Evolutionary conservation across 352 stramenopile genomes (phyloP), one percentile per base, ranked within the genome.

Genomic region (Globisporangium spiculum): DNA sequence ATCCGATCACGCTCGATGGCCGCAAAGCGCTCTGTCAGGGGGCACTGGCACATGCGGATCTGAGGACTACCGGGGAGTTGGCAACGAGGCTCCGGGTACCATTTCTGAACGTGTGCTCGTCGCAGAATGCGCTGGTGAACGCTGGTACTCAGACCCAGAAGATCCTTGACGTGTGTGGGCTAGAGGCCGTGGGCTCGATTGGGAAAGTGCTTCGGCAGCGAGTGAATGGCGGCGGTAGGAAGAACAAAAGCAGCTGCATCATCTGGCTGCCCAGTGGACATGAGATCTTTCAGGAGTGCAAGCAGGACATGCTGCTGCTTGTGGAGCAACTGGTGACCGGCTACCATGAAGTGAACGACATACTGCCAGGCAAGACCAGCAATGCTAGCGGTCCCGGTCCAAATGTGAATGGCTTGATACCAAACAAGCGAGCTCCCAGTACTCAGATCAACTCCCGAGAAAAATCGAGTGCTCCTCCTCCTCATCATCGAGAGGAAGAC

Each of bases 241-340:
- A 63, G 48, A 72, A 62, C 27, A 63, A 63, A 18, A 57, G 54
- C 68, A 85, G 73, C 36, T 88, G 76, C 66, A 71, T 90, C 18
- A 41, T 91, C 8, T 98, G 92, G 94, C 73, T 98, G 12, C 81
- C 94, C 54, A 84, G 90, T 12, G 96, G 96, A 8, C 96, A 98
- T 66, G 96, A 98, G 61, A 73, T 98, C 32, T 89, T 98, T 62
- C 96, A 98, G 72, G 96, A 99, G 66, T 90, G 90, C 69, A 97
- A 97, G 38, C 77, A 92, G 22, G 75, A 94, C 44, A 81, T 93
- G 60, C 77, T 95, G 4, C 38, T 86, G 60, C 74, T 98, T 12
- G 69, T 99, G 6, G 96, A 99, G 72, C 94, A 98, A 63, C 83
- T 98, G 26, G 76, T 97, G 59, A 97, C 92, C 9, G 96, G 96